Evolutionary conservation across 75 land plant genomes (phyloP).

Genomic region (Adiantum capillusveneris): DNA sequence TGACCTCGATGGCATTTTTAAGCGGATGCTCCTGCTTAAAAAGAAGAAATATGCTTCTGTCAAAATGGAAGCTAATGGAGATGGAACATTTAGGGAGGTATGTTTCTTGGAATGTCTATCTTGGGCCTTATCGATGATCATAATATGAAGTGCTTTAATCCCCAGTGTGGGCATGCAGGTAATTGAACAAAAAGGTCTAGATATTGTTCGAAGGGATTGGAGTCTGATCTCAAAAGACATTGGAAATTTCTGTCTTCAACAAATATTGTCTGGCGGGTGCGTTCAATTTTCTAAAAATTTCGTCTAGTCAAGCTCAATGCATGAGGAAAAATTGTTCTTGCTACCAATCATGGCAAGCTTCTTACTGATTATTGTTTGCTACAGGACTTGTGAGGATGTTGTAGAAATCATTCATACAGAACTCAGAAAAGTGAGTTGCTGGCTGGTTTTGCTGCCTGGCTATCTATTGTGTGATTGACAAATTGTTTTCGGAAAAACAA

Average conservation of each 20-base stretch:
- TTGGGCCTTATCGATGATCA: neutral
- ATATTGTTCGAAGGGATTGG: conserved; percentile 99
- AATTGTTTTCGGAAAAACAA: too few species aligned
- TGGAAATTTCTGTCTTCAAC: conserved; percentile 83
- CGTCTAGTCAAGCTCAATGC: too few species aligned
- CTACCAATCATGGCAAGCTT: too few species aligned
- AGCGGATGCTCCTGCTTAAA: conserved; percentile 92
- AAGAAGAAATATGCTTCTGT: conserved; percentile 99
- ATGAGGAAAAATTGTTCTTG: too few species aligned
- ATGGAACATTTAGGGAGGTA: conserved; percentile 79
- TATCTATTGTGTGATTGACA: neutral
- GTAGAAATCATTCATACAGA: conserved; percentile 74
- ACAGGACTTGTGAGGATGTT: conserved; percentile 91
- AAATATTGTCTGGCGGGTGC: conserved; percentile 93
- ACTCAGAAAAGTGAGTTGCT: conserved; percentile 61
- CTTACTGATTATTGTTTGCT: neutral
- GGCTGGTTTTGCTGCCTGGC: neutral
- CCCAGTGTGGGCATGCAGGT: conserved; percentile 32
- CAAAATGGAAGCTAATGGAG: conserved; percentile 56
- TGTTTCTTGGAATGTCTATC: neutral
- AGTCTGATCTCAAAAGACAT: conserved; percentile 84
- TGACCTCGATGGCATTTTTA: conserved; percentile 95
- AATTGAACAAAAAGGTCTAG: conserved; percentile 94
- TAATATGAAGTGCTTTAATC: neutral
- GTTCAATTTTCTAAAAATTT: too few species aligned